Evolutionary conservation across 495 filamentous ascomycete species (phyloP).

Genomic region (Talaromyces nanjingensis): DNA sequence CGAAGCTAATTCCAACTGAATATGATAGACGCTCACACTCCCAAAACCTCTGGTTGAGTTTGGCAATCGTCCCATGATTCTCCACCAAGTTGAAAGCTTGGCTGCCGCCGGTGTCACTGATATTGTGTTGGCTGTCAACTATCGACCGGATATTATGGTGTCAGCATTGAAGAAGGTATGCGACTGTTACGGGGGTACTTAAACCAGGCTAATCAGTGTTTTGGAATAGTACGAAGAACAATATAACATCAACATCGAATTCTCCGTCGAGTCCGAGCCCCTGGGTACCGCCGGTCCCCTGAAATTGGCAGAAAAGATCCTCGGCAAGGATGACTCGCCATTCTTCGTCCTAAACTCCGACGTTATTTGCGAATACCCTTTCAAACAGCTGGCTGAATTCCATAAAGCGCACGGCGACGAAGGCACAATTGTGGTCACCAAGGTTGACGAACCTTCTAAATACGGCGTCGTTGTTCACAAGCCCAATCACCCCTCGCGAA

Average conservation of each 20-base stretch:
- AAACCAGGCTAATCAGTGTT: neutral
- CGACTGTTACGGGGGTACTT: neutral
- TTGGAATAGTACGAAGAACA: slow-evolving; percentile 70
- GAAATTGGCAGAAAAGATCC: slow-evolving; percentile 89
- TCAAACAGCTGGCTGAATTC: slow-evolving; percentile 78
- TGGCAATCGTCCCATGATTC: slow-evolving; percentile 97
- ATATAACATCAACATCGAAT: slow-evolving; percentile 90
- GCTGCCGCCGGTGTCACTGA: slow-evolving; percentile 95
- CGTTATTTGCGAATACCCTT: slow-evolving; percentile 97
- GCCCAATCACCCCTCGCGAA: slow-evolving; percentile 81
- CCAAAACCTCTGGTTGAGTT: slow-evolving; percentile 98
- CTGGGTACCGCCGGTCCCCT: slow-evolving; percentile 93
- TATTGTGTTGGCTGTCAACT: slow-evolving; percentile 97
- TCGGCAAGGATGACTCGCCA: slow-evolving; percentile 85
- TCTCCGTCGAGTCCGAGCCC: slow-evolving; percentile 93
- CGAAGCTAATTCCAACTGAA: slow-evolving; percentile 9
- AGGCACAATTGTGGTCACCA: slow-evolving; percentile 98
- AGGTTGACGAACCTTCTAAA: slow-evolving; percentile 98
- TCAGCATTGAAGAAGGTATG: slow-evolving; percentile 59
- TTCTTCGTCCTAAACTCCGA: slow-evolving; percentile 99
- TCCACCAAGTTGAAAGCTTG: slow-evolving; percentile 93
- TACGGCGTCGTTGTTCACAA: slow-evolving; percentile 99
- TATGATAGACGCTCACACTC: slow-evolving; percentile 78
- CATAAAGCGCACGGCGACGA: slow-evolving; percentile 90
- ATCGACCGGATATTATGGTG: slow-evolving; percentile 94